Conservation (phyloP, 2,329 filamentous ascomycete species). For the Colletotrichum sp. region DNA sequence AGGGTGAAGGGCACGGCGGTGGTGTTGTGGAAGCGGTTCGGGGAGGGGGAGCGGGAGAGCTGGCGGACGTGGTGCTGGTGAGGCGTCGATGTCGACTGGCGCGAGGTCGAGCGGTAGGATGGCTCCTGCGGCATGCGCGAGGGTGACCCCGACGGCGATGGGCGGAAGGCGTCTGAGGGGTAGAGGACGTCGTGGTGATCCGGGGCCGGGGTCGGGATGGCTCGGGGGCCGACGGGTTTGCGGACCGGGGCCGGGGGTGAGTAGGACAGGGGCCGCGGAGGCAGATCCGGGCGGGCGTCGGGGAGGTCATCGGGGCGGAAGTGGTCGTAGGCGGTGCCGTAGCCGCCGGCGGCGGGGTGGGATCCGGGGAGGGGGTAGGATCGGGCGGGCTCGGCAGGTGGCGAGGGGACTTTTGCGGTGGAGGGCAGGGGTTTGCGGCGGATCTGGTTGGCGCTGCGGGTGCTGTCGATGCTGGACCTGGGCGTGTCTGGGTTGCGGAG, state of each 20-base stretch:
- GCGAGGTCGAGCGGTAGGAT: background rate
- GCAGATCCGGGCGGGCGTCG: background rate
- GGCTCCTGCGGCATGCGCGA: background rate
- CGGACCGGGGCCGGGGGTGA: slow-evolving; percentile 7
- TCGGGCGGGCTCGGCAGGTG: background rate
- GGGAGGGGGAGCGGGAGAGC: slow-evolving; percentile 37
- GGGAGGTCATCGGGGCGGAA: background rate
- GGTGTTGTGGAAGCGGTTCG: slow-evolving; percentile 35
- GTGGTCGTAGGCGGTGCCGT: background rate
- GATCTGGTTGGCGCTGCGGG: slow-evolving; percentile 48
- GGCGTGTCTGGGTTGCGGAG: slow-evolving; percentile 34
- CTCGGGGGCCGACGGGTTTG: slow-evolving; percentile 16
- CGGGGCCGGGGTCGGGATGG: background rate
- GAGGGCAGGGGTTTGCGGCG: slow-evolving; percentile 57
- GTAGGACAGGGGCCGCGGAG: slow-evolving; percentile 12
- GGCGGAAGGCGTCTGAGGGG: background rate
- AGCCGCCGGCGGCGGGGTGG: background rate
- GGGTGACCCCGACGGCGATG: background rate
- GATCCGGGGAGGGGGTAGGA: background rate
- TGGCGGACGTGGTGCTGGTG: background rate
- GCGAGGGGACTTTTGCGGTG: slow-evolving; percentile 26
- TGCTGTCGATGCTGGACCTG: slow-evolving; percentile 49
- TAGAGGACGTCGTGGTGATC: background rate
- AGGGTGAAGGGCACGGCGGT: slow-evolving; percentile 55
- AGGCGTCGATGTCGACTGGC: background rate